phyloP scores from a whole-genome alignment of 176 grass and related monocot species.

The Triticum turgidum region DNA sequence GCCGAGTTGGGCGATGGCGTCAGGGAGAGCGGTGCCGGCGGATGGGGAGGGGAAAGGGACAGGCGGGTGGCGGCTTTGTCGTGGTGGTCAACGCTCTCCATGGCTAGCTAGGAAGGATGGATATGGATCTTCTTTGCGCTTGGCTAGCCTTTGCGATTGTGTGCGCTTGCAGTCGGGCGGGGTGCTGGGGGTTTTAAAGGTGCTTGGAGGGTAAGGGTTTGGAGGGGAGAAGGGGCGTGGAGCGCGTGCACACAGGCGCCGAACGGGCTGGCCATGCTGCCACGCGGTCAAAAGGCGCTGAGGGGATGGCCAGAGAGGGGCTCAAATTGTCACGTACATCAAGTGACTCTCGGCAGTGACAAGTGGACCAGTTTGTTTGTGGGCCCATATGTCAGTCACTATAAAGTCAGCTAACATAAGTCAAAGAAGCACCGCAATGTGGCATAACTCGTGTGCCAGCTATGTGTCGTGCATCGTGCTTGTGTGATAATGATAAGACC shows the following conservation, averaged over 20 bases:
- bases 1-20: constrained; percentile 21
- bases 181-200: constrained; percentile 40
- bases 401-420: too few species aligned
- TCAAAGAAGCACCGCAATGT: background rate
- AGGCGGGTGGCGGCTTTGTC: background rate
- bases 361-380: too few species aligned
- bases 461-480: background rate
- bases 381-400: too few species aligned
- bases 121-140: background rate
- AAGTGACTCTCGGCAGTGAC: too few species aligned
- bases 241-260: constrained; percentile 3
- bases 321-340: too few species aligned
- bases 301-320: background rate
- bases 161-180: background rate
- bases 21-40: background rate
- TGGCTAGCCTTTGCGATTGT: background rate
- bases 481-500: background rate
- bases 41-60: background rate
- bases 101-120: background rate
- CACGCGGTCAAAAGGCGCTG: constrained; percentile 11
- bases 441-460: background rate
- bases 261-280: constrained; percentile 11
- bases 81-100: constrained; percentile 27
- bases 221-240: background rate
- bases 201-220: constrained; percentile 25